phyloP scores from a whole-genome alignment of 768 basidiomycete genomes.

The Suillus lakei region DNA sequence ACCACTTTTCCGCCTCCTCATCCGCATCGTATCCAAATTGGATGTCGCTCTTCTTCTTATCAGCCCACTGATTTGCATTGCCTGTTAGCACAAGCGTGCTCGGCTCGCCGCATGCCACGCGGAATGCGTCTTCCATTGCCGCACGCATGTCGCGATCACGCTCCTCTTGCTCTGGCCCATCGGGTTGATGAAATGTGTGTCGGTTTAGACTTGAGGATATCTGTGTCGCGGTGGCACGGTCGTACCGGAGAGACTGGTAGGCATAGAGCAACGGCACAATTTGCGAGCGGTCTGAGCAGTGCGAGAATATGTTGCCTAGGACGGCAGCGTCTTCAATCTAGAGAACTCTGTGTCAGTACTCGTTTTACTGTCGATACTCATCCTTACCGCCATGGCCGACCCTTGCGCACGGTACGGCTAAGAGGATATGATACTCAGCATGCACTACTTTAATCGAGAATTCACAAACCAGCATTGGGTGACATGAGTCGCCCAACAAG shows the following conservation, averaged over 20 bases:
- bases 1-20: slow-evolving; percentile 54
- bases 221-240: slow-evolving; percentile 56
- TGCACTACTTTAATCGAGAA: neutral
- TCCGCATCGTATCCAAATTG: slow-evolving; percentile 65
- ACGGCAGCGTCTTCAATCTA: slow-evolving; percentile 42
- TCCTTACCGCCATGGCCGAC: slow-evolving; percentile 55
- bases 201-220: slow-evolving; percentile 54
- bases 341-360: slow-evolving; percentile 13
- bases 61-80: slow-evolving; percentile 65
- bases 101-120: slow-evolving; percentile 22
- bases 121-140: slow-evolving; percentile 49
- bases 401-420: slow-evolving; percentile 61
- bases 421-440: neutral
- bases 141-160: slow-evolving; percentile 56
- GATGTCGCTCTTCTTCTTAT: slow-evolving; percentile 48
- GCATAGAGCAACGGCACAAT: slow-evolving; percentile 51
- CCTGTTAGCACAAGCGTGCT: slow-evolving; percentile 22
- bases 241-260: slow-evolving; percentile 56
- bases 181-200: slow-evolving; percentile 57
- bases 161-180: slow-evolving; percentile 55
- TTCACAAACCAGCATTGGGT: slow-evolving; percentile 52
- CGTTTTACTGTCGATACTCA: neutral
- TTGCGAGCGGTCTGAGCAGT: slow-evolving; percentile 47
- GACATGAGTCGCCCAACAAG: slow-evolving; percentile 59
- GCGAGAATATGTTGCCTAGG: slow-evolving; percentile 55